These are phyloP conservation scores for Phoma sp. DNA, from an alignment of 2,329 filamentous ascomycete species.

Conservation along the genomic window DNA sequence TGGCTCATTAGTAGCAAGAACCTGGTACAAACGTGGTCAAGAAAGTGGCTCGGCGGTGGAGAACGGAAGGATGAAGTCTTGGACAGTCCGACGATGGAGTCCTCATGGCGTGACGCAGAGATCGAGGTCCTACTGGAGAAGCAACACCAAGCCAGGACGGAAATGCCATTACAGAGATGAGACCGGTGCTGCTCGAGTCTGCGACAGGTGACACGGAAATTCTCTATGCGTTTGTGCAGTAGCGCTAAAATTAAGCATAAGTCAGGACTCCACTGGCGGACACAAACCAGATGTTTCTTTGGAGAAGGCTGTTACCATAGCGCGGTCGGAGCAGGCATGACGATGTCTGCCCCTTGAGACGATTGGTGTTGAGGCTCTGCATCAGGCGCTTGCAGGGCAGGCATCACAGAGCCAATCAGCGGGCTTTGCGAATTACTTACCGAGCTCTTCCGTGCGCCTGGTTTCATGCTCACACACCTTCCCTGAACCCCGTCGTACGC, in stretches of 20 bases:
- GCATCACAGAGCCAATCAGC: constrained; percentile 22
- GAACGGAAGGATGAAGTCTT: constrained; percentile 26
- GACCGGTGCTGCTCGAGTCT: constrained; percentile 41
- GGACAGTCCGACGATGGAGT: constrained; percentile 24
- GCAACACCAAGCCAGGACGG: constrained; percentile 37
- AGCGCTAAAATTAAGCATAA: constrained; percentile 30
- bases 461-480: constrained; percentile 25
- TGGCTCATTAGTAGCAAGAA: constrained; percentile 35
- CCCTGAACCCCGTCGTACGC: constrained; percentile 16
- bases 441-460: constrained; percentile 17
- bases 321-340: constrained; percentile 33
- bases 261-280: constrained; percentile 26
- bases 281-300: constrained; percentile 35
- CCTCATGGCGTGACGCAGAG: constrained; percentile 40
- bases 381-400: constrained; percentile 23
- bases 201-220: constrained; percentile 37
- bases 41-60: constrained; percentile 26
- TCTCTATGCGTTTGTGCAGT: constrained; percentile 36
- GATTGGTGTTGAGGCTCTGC: constrained; percentile 45
- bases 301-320: constrained; percentile 15
- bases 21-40: constrained; percentile 29
- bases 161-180: constrained; percentile 39
- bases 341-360: constrained; percentile 43
- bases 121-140: constrained; percentile 31
- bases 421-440: constrained; percentile 1